Percentiles rank a stretch among this genome's conserved stretches.
These are phyloP conservation scores for Penicillium sp. DNA, from an alignment of 2,329 filamentous ascomycete species.

Conservation along the genomic window DNA sequence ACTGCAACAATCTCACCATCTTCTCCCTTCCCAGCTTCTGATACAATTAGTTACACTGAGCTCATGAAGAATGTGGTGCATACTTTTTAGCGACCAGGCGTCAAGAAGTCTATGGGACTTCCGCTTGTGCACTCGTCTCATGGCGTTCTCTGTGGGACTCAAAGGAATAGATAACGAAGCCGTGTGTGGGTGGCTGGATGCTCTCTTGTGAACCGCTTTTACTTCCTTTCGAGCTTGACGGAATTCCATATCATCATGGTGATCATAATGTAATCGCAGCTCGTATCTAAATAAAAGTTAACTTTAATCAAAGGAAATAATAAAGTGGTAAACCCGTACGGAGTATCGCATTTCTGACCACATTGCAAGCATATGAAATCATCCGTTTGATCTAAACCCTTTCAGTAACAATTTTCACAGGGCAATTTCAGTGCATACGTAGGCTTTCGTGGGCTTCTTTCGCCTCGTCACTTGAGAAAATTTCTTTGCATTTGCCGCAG, in stretches of 20 bases:
- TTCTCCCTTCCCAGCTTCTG: constrained; percentile 25
- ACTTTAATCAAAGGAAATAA: neutral
- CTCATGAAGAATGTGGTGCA: neutral
- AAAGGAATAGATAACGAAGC: constrained; percentile 15
- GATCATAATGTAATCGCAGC: constrained; percentile 14
- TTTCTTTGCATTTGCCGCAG: constrained; percentile 24
- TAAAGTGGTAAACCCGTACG: constrained; percentile 2
- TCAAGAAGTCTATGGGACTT: constrained; percentile 24
- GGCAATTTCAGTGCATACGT: neutral
- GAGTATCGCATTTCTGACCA: constrained; percentile 13
- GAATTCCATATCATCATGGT: constrained; percentile 17
- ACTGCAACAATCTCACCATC: constrained; percentile 29
- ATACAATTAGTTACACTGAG: neutral
- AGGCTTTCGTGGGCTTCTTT: constrained; percentile 16
- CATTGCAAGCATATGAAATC: constrained; percentile 14
- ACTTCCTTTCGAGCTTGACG: constrained; percentile 11
- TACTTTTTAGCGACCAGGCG: constrained; percentile 27
- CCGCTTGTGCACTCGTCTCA: constrained; percentile 16
- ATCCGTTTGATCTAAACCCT: constrained; percentile 10
- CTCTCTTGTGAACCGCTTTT: constrained; percentile 8
- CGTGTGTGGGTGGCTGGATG: constrained; percentile 9
- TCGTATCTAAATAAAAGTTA: constrained; percentile 13
- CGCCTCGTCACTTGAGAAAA: constrained; percentile 22
- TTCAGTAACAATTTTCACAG: constrained; percentile 14
- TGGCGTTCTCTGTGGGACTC: constrained; percentile 18